phyloP scores from a whole-genome alignment of 768 basidiomycete genomes.

The Naganishia vaughanmartiniae region DNA sequence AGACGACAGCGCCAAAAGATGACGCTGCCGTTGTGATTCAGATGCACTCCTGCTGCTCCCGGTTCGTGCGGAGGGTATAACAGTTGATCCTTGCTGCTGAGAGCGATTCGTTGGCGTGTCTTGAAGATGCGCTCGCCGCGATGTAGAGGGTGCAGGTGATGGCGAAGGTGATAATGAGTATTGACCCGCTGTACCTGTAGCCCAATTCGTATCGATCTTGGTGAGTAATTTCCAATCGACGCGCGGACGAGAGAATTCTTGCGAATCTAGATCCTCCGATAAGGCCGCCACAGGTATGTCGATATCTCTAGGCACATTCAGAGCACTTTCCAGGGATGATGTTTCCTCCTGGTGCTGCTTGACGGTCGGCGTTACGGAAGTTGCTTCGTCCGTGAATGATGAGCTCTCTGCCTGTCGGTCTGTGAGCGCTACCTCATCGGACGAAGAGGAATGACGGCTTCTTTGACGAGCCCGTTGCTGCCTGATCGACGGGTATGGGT shows the following conservation, averaged over 20 bases:
- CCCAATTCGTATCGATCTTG: slow-evolving; percentile 49
- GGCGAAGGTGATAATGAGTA: slow-evolving; percentile 42
- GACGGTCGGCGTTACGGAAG: not conserved
- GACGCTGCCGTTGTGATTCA: not conserved
- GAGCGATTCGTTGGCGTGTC: slow-evolving; percentile 1
- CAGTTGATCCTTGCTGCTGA: not conserved
- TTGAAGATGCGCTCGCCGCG: not conserved
- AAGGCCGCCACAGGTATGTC: not conserved
- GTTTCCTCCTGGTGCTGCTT: not conserved
- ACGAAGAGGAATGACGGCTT: not conserved
- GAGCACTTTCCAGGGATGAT: not conserved
- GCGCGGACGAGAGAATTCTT: not conserved
- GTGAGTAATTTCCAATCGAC: slow-evolving; percentile 51
- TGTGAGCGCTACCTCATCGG: not conserved
- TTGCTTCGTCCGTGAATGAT: not conserved
- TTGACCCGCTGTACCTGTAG: slow-evolving; percentile 47
- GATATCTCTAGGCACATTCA: not conserved
- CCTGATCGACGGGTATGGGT: slow-evolving; percentile 15
- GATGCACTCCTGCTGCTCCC: not conserved
- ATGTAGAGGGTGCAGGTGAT: not conserved
- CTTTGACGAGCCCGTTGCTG: not conserved
- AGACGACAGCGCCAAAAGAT: slow-evolving; percentile 46
- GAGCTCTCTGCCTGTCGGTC: not conserved
- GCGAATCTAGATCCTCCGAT: not conserved
- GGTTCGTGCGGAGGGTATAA: not conserved